Conservation (phyloP, 106 monocot species). For the Apostasia ramifera region DNA sequence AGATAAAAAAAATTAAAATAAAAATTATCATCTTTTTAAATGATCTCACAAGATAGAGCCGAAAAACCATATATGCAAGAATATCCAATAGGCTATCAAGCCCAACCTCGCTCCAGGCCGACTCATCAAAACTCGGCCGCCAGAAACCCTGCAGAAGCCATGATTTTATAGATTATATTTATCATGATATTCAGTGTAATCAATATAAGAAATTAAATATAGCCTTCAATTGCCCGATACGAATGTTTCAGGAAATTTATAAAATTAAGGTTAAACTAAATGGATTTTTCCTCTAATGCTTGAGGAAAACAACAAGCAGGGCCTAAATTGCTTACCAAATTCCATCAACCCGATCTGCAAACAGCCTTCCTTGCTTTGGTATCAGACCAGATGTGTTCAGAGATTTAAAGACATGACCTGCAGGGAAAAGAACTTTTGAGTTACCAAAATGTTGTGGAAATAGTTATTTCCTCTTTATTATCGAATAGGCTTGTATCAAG, state of each 20-base stretch:
- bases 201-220: no score
- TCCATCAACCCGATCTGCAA: conserved; percentile 90
- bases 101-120: conserved; percentile 75
- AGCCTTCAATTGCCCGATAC: no score
- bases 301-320: neutral
- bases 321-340: conserved; percentile 56
- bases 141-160: conserved; percentile 72
- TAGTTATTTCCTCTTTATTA: neutral
- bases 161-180: neutral
- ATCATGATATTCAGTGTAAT: no score
- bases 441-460: neutral
- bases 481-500: neutral
- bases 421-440: conserved; percentile 8
- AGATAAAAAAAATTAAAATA: conserved; percentile 25
- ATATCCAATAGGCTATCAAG: conserved; percentile 65
- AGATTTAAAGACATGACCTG: conserved; percentile 94
- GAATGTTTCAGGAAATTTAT: no score
- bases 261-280: neutral
- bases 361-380: conserved; percentile 79
- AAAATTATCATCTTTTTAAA: neutral
- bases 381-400: conserved; percentile 81
- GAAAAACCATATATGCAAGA: conserved; percentile 83
- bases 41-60: conserved; percentile 50
- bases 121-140: conserved; percentile 67
- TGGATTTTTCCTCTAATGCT: neutral